Evolutionary conservation across 2,329 filamentous ascomycete genomes (phyloP), one percentile per base, ranked within the genome.

Genomic region (Aureobasidium melanogenum): DNA sequence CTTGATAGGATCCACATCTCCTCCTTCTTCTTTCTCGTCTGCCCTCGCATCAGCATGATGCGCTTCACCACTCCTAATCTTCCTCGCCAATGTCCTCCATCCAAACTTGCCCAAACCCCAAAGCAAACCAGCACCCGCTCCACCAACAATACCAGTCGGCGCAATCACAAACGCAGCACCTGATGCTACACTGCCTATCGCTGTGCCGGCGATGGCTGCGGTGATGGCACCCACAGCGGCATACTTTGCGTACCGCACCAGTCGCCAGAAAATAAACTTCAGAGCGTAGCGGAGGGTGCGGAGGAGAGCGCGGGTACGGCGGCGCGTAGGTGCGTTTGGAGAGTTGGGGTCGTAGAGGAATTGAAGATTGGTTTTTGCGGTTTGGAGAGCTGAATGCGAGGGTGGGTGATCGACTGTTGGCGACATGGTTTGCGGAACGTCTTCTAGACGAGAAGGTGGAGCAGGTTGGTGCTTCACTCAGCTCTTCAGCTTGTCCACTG

Each of bases 221-320:
- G 73, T 69, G 7, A 74, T 60, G 1, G 73, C 72, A 3, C 75
- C 75, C 34, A 76, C 72, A 2, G 73, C 73, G 4, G 74, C 74
- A 54, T 77, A 77, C 62, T 77, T 77, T 24, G 74, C 75, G 55
- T 76, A 77, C 2, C 75, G 70, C 0, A 76, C 69, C 0, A 75
- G 63, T 22, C 74, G 70, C 75, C 75, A 77, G 67, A 77, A 77
- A 12, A 73, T 51, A 67, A 77, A 77, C 57, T 75, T 71, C 38
- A 71, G 47, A 32, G 72, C 63, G 50, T 75, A 77, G 55, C 74
- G 74, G 1, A 71, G 51, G 19, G 69, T 69, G 60, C 73, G 72
- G 15, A 77, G 71, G 47, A 75, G 58, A 14, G 73, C 69, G 63
- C 75, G 71, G 0, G 75, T 76, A 60, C 73, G 73, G 39, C 74